Base-by-base conservation (phyloP, 1,284 basidiomycete genomes). In the Mrakiaceae sp. region DNA sequence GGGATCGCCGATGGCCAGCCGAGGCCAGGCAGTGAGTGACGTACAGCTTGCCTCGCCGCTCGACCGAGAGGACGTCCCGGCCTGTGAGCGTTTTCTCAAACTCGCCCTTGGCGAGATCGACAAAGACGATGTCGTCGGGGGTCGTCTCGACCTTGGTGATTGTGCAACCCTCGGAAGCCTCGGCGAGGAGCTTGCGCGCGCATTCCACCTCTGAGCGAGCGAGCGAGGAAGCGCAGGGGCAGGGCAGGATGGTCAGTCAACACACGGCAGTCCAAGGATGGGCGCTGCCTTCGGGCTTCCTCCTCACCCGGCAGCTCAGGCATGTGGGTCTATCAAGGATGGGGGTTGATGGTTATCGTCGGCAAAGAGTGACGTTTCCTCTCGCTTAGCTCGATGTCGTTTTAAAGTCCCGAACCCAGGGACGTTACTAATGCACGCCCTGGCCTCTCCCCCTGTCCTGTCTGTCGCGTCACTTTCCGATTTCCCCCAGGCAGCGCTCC, bases 101-200 rank as follows among this genome's bases (percentile, higher is more conserved):
- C 57, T 83, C 81, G 0, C 74, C 71, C 70, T 86, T 81, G 3
- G 82, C 79, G 3, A 77, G 77, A 1, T 82, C 85, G 3, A 81
- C 78, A 70, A 82, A 91, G 3, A 90, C 87, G 64, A 90, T 84
- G 0, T 76, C 76, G 73, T 91, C 89, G 70, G 86, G 82, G 2
- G 71, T 76, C 0, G 86, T 81, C 51, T 86, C 81, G 0, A 89
- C 84, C 11, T 75, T 73, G 50, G 76, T 73, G 58, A 91, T 85
- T 44, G 69, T 75, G 72, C 83, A 85, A 1, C 83, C 84, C 3
- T 77, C 73, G 10, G 82, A 84, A 6, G 84, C 71, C n/a, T 77
- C 73, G 60, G 80, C 79, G 52, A 90, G 74, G 51, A 87, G 77
- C 56, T 77, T 78, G 3, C 83, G 82, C 2, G 88, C 87, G 52